Evolutionary conservation across 345 rosid genomes (phyloP).

Genomic region (Theobroma cacao): DNA sequence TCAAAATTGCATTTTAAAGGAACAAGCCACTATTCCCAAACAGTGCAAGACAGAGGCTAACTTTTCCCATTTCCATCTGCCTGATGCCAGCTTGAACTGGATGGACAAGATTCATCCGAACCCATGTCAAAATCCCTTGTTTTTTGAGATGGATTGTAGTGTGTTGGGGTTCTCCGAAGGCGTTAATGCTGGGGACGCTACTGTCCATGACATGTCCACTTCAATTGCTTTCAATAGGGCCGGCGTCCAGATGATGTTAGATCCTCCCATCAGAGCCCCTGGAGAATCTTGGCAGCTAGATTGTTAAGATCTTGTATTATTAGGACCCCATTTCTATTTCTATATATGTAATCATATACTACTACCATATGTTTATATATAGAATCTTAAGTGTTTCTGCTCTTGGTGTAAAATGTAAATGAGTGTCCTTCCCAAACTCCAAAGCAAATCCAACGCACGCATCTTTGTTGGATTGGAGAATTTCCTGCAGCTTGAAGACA

Average conservation of each 20-base stretch:
- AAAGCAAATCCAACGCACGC: background rate
- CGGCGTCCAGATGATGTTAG: slow-evolving; percentile 45
- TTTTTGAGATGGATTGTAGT: slow-evolving; percentile 43
- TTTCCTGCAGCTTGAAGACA: background rate
- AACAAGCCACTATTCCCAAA: slow-evolving; percentile 34
- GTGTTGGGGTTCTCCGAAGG: slow-evolving; percentile 36
- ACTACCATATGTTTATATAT: no score
- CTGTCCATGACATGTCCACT: slow-evolving; percentile 36
- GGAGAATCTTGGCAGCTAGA: slow-evolving; percentile 52
- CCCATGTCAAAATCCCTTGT: slow-evolving; percentile 45
- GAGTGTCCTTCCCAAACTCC: background rate
- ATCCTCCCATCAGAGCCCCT: slow-evolving; percentile 38
- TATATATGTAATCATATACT: no score
- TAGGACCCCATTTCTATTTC: background rate
- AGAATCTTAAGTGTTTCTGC: background rate
- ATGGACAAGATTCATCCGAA: slow-evolving; percentile 35
- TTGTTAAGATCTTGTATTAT: slow-evolving; percentile 19
- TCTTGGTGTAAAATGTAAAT: background rate
- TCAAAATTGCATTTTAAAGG: slow-evolving; percentile 39
- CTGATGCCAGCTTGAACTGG: slow-evolving; percentile 33
- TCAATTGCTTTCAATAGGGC: slow-evolving; percentile 39
- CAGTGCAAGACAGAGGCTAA: slow-evolving; percentile 60
- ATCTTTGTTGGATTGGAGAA: background rate
- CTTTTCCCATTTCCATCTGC: slow-evolving; percentile 42
- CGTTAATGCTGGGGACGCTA: slow-evolving; percentile 15